Evolutionary conservation across 176 grass and related monocot species (phyloP).

Genomic region (Juncus effusus): DNA sequence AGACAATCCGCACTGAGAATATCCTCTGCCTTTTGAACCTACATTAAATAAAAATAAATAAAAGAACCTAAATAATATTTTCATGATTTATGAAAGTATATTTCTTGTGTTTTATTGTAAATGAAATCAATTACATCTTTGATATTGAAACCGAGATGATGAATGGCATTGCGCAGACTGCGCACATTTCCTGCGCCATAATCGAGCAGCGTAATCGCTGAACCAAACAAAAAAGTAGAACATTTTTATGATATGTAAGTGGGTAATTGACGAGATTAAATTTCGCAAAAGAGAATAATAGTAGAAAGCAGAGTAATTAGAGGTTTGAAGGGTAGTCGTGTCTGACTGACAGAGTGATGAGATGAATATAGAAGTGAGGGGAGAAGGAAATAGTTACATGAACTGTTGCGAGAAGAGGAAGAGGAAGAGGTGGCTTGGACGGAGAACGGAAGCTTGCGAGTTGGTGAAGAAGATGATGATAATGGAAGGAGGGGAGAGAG

Average conservation of each 20-base stretch:
- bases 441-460: constrained; percentile 23
- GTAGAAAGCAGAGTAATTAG: neutral
- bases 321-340: neutral
- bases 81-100: neutral
- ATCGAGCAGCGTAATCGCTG: constrained; percentile 82
- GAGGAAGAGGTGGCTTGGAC: constrained; percentile 35
- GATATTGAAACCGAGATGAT: constrained; percentile 69
- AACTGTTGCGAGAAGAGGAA: constrained; percentile 16
- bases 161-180: constrained; percentile 87
- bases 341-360: neutral
- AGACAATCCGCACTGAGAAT: constrained; percentile 69
- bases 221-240: neutral
- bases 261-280: neutral
- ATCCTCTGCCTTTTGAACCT: constrained; percentile 80
- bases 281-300: neutral
- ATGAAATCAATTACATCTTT: constrained; percentile 39
- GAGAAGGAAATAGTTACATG: constrained; percentile 5
- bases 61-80: constrained; percentile 1
- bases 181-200: constrained; percentile 91
- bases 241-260: neutral
- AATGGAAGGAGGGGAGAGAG: constrained; percentile 21
- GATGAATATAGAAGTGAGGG: neutral
- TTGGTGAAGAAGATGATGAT: constrained; percentile 4
- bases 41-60: neutral
- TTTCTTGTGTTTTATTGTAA: neutral